Evolutionary conservation across 1,139 yeast genomes (phyloP).

Genomic region (Kodamaea sp.): DNA sequence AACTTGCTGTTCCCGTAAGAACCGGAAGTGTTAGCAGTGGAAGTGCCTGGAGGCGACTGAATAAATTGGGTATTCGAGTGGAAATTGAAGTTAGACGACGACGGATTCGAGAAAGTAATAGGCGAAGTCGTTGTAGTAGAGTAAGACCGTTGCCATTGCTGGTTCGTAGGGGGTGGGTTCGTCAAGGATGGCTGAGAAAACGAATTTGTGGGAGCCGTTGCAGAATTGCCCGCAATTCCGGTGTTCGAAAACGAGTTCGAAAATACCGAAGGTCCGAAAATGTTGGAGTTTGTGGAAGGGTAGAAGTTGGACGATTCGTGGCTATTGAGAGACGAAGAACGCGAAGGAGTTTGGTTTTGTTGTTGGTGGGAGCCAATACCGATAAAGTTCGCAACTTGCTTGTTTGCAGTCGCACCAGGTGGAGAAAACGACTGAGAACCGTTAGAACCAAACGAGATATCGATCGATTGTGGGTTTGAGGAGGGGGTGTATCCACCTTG

Average conservation of each 20-base stretch:
- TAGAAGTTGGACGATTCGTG: background rate
- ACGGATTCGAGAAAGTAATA: slow-evolving; percentile 2
- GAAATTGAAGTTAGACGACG: background rate
- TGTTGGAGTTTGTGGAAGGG: background rate
- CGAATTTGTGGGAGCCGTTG: slow-evolving; percentile 2
- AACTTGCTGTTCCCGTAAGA: slow-evolving; percentile 5
- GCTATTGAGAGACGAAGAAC: background rate
- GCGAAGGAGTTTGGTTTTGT: background rate
- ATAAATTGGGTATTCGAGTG: slow-evolving; percentile 3
- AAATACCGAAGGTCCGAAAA: background rate
- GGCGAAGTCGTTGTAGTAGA: slow-evolving; percentile 1
- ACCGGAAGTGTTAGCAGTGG: background rate
- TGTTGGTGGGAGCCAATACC: slow-evolving; percentile 4
- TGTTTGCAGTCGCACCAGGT: slow-evolving; percentile 1
- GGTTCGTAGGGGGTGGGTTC: background rate
- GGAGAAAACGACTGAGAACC: background rate
- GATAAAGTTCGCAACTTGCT: slow-evolving; percentile 10
- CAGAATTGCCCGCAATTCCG: background rate
- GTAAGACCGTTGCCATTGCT: background rate
- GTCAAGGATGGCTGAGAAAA: background rate
- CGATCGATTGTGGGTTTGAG: slow-evolving; percentile 17
- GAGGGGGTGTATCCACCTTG: background rate
- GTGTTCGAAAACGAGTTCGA: background rate
- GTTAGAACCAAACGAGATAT: slow-evolving; percentile 8
- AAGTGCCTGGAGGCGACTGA: slow-evolving; percentile 10